Conservation (phyloP, 495 filamentous ascomycete genomes). For the Aspergillus steynii region DNA sequence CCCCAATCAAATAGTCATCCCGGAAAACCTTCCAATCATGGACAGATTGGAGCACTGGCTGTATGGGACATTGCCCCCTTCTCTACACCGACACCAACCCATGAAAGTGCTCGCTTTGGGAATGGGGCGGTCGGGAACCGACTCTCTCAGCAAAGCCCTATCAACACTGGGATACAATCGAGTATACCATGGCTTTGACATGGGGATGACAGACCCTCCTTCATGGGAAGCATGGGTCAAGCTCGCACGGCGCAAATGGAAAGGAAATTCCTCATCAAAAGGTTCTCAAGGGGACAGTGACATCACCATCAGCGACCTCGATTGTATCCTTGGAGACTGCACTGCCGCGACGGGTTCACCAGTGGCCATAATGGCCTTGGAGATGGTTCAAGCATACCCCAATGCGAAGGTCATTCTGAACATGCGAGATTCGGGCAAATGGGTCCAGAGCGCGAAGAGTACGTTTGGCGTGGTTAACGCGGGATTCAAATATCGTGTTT, state of each 20-base stretch:
- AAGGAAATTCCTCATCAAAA: neutral
- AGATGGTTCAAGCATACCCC: neutral
- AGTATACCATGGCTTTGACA: constrained; percentile 1
- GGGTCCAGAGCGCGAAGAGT: neutral
- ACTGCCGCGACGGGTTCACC: neutral
- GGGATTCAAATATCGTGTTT: constrained; percentile 1
- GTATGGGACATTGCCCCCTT: neutral
- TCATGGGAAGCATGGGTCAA: constrained; percentile 1
- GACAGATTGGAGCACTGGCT: neutral
- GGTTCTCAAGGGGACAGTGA: neutral
- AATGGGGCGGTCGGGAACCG: neutral
- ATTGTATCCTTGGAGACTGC: neutral
- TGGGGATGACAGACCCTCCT: neutral
- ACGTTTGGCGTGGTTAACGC: neutral
- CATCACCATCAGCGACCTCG: neutral
- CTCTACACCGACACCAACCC: neutral
- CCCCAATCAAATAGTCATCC: too few relatives aligned
- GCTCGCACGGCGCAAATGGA: neutral
- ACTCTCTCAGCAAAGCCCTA: neutral
- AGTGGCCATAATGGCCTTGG: neutral
- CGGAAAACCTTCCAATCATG: neutral
- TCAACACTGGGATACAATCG: neutral
- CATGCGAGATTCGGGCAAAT: neutral
- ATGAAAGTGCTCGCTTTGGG: neutral
- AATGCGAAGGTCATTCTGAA: constrained; percentile 1